phyloP scores from a whole-genome alignment of 176 grass and related monocot genomes.

The Cenchrus fungigraminus region DNA sequence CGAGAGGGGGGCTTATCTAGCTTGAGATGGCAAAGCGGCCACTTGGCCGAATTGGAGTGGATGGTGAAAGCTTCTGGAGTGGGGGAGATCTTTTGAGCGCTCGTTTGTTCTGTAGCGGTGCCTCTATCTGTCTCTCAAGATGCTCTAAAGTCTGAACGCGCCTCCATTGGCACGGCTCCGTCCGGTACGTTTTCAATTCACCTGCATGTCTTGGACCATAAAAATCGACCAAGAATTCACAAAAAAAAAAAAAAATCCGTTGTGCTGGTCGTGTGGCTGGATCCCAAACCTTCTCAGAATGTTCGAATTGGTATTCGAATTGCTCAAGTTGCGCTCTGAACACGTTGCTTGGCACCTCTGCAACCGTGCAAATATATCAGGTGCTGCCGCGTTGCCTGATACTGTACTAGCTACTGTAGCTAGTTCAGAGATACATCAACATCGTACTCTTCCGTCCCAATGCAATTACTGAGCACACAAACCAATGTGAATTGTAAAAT shows the following conservation, averaged over 20 bases:
- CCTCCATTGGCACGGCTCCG: not conserved
- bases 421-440: too few species aligned
- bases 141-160: conserved; percentile 2
- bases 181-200: not conserved
- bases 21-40: conserved; percentile 53
- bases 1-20: conserved; percentile 46
- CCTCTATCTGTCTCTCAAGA: not conserved
- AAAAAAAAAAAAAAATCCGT: not conserved
- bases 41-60: conserved; percentile 65
- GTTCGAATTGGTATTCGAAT: not conserved
- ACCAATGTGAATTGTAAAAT: too few species aligned
- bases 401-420: too few species aligned
- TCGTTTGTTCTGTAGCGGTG: conserved; percentile 10
- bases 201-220: not conserved
- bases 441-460: too few species aligned
- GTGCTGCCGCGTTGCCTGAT: too few species aligned
- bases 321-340: not conserved
- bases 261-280: not conserved
- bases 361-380: too few species aligned
- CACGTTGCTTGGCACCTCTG: too few species aligned
- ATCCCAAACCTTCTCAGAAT: not conserved
- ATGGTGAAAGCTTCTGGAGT: conserved; percentile 54
- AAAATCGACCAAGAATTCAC: too few species aligned
- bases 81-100: conserved; percentile 42
- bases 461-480: too few species aligned